phyloP scores from a whole-genome alignment of 2,329 filamentous ascomycete genomes.

The Ascochyta rabiei region DNA sequence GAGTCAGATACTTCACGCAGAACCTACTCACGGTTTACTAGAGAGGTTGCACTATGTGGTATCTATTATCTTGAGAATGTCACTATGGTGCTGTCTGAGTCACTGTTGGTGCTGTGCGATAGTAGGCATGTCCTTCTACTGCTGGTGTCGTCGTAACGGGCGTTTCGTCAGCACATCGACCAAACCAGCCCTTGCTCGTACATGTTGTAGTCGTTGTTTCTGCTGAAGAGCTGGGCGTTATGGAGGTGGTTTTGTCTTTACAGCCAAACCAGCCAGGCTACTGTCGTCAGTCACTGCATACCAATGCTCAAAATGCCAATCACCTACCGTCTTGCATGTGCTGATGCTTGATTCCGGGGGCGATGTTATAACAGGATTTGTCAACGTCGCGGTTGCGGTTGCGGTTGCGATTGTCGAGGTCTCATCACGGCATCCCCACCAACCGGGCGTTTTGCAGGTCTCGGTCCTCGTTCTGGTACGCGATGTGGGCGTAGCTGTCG shows the following conservation, averaged over 20 bases:
- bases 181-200: conserved; percentile 46
- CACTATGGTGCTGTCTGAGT: conserved; percentile 25
- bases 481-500: conserved; percentile 31
- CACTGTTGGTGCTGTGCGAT: conserved; percentile 32
- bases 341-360: conserved; percentile 30
- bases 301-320: neutral
- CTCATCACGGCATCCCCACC: conserved; percentile 47
- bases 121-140: conserved; percentile 33
- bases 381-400: conserved; percentile 25
- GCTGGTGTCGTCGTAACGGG: conserved; percentile 36
- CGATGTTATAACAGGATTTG: conserved; percentile 20
- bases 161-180: conserved; percentile 38
- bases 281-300: conserved; percentile 14
- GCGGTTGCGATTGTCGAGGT: conserved; percentile 36
- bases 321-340: conserved; percentile 42
- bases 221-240: conserved; percentile 26
- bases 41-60: neutral
- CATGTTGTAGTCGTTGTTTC: conserved; percentile 38
- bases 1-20: neutral
- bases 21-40: neutral
- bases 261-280: conserved; percentile 48
- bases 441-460: conserved; percentile 47
- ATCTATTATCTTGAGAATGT: neutral
- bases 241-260: conserved; percentile 40
- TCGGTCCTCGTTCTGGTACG: conserved; percentile 38